Evolutionary conservation across 164 flowering plant genomes (phyloP).

Genomic region (Nymphaea thermarum): DNA sequence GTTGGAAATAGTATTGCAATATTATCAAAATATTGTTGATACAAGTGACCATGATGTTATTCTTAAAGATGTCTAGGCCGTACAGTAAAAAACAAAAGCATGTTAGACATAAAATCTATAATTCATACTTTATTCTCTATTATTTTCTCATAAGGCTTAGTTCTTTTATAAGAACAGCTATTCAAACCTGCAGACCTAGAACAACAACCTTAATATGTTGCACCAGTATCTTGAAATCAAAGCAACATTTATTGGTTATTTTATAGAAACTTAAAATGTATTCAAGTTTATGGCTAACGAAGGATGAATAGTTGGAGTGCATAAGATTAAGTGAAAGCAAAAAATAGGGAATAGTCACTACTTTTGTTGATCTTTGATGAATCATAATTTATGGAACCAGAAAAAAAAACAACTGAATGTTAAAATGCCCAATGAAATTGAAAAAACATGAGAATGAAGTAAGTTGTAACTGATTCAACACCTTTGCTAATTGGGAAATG

Average conservation of each 20-base stretch:
- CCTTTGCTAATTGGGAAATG: conserved; percentile 83
- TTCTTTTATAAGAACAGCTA: conserved; percentile 75
- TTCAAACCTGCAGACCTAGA: conserved; percentile 77
- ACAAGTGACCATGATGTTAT: too few species aligned
- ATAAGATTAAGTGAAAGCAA: too few species aligned
- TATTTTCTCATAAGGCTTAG: conserved; percentile 86
- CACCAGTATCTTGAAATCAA: conserved; percentile 48
- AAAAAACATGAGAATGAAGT: neutral
- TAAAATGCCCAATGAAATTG: neutral
- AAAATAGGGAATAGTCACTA: too few species aligned
- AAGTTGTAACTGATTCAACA: conserved; percentile 67
- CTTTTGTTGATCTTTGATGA: too few species aligned
- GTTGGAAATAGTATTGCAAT: too few species aligned
- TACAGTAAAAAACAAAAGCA: too few species aligned
- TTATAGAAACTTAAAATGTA: too few species aligned
- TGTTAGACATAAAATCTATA: too few species aligned
- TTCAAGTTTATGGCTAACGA: too few species aligned
- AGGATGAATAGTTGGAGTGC: too few species aligned
- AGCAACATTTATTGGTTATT: neutral
- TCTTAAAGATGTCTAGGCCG: too few species aligned
- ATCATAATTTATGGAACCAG: neutral
- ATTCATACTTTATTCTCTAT: conserved; percentile 67
- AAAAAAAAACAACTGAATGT: neutral
- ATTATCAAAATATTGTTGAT: too few species aligned
- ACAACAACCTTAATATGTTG: conserved; percentile 76